Evolutionary conservation across 2,329 filamentous ascomycete species (phyloP).

Genomic region (Didymella glomerata): DNA sequence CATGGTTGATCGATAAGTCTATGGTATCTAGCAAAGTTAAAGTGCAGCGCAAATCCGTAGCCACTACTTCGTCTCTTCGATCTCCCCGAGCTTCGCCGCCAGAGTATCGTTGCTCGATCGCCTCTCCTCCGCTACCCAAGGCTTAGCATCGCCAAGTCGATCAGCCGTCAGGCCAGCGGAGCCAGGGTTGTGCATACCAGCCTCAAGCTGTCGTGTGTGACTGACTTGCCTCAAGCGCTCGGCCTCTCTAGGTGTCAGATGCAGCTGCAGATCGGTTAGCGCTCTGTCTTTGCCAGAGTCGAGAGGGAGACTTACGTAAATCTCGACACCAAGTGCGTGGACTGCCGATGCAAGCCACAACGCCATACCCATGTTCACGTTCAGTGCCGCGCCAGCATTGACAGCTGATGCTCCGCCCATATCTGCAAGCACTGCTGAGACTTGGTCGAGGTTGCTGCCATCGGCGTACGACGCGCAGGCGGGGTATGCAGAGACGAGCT

Average conservation of each 20-base stretch:
- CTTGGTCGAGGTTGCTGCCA: slow-evolving; percentile 35
- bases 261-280: slow-evolving; percentile 25
- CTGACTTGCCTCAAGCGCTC: slow-evolving; percentile 64
- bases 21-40: background rate
- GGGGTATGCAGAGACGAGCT: slow-evolving; percentile 52
- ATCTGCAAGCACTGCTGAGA: slow-evolving; percentile 39
- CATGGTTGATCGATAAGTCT: background rate
- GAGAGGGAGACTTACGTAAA: slow-evolving; percentile 57
- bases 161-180: slow-evolving; percentile 39
- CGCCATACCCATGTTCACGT: slow-evolving; percentile 61
- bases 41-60: background rate
- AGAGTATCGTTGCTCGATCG: background rate
- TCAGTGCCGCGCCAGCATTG: slow-evolving; percentile 56
- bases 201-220: slow-evolving; percentile 64
- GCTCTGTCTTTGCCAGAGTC: too few species aligned
- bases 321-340: slow-evolving; percentile 54
- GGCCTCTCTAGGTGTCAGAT: slow-evolving; percentile 61
- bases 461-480: slow-evolving; percentile 55
- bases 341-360: slow-evolving; percentile 63
- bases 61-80: background rate
- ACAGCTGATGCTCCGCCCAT: slow-evolving; percentile 33
- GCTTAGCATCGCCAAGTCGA: slow-evolving; percentile 41
- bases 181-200: slow-evolving; percentile 59
- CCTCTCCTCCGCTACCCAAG: slow-evolving; percentile 23
- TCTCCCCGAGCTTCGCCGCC: background rate